Conservation (phyloP, 176 grass and related monocot species). For the Phragmites australis region DNA sequence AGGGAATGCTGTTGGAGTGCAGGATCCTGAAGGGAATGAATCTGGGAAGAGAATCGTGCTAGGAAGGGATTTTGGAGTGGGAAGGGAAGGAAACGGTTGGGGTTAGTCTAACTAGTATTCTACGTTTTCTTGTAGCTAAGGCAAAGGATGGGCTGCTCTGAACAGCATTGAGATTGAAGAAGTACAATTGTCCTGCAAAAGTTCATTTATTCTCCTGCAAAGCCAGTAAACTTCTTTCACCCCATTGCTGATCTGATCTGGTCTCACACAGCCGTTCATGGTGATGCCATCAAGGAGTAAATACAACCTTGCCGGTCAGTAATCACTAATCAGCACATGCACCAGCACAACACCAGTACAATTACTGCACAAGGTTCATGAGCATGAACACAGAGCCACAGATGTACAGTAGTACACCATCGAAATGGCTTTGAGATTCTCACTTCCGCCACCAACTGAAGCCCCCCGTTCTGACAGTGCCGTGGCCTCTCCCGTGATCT, state of each 20-base stretch:
- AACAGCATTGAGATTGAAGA: background rate
- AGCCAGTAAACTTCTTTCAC: slow-evolving; percentile 14
- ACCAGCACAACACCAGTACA: background rate
- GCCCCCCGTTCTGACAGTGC: too few species aligned
- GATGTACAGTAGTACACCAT: background rate
- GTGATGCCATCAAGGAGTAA: slow-evolving; percentile 15
- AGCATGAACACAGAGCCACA: background rate
- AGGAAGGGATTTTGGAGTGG: too few species aligned
- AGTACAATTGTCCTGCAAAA: slow-evolving; percentile 21
- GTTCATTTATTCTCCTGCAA: slow-evolving; percentile 5
- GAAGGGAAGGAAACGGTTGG: too few species aligned
- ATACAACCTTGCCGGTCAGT: background rate
- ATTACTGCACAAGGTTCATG: background rate
- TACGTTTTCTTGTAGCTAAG: too few species aligned
- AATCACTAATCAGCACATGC: background rate
- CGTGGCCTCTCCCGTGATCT: background rate
- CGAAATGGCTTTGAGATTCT: too few species aligned
- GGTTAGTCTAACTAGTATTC: too few species aligned
- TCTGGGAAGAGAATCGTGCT: too few species aligned
- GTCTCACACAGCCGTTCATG: background rate
- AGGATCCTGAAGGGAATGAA: too few species aligned
- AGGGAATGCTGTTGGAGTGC: too few species aligned
- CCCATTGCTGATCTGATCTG: background rate
- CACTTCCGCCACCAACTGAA: too few species aligned
- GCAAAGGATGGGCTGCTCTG: background rate